phyloP scores from a whole-genome alignment of 2,329 filamentous ascomycete species.

The Penicillium oxalicum region DNA sequence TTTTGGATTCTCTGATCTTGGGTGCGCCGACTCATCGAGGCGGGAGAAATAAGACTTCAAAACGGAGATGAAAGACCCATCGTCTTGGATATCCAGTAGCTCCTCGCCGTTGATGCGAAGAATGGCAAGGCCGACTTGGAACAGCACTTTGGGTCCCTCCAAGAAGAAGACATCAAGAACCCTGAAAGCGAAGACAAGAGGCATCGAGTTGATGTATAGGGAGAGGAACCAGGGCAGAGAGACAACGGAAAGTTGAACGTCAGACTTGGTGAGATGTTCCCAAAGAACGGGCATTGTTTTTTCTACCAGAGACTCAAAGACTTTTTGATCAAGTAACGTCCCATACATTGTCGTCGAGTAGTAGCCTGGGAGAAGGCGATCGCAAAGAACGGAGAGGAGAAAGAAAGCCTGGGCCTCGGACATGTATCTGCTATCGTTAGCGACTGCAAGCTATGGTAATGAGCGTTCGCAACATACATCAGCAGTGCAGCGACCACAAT shows the following conservation, averaged over 20 bases:
- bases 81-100: conserved; percentile 83
- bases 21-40: conserved; percentile 91
- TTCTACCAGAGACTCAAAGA: conserved; percentile 97
- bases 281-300: conserved; percentile 97
- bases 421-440: conserved; percentile 63
- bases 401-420: conserved; percentile 96
- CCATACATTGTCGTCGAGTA: conserved; percentile 99
- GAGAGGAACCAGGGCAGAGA: conserved; percentile 97
- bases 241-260: conserved; percentile 94
- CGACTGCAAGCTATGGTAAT: background rate
- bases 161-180: conserved; percentile 98
- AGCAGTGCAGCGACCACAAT: conserved; percentile 96
- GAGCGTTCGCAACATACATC: conserved; percentile 52
- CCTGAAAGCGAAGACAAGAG: conserved; percentile 91
- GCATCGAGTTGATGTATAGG: conserved; percentile 99
- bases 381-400: conserved; percentile 82
- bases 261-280: conserved; percentile 95
- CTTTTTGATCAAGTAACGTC: conserved; percentile 89
- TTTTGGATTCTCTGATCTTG: conserved; percentile 91
- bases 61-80: conserved; percentile 93
- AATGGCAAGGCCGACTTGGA: conserved; percentile 96
- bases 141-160: conserved; percentile 93
- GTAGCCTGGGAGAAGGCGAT: conserved; percentile 88
- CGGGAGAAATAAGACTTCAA: conserved; percentile 91
- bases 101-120: conserved; percentile 95